Evolutionary conservation across 139 green algal species (phyloP), one percentile per base, ranked within the genome.

Genomic region (Coelastrella sp.): DNA sequence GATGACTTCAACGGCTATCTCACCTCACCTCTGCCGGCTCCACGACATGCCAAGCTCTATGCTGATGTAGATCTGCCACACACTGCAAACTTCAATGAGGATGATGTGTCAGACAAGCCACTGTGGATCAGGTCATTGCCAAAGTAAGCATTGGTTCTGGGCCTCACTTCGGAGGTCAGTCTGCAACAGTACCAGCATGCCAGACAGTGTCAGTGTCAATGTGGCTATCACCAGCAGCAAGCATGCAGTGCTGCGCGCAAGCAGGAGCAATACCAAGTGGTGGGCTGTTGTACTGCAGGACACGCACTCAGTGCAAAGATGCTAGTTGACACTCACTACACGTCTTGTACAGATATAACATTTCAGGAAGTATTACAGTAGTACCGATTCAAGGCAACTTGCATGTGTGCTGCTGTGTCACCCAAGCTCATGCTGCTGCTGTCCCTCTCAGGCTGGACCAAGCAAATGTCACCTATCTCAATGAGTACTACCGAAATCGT

Each of bases 401-500:
- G 35, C 35, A 49, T 49, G 63, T 70, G 63, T 70, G 63, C 12
- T 70, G 63, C 63, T 70, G 63, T 70, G 63, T 70, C 5, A 6
- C 61, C 61, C 15, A 17, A 70, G 5, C 1, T 70, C 24, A n/a
- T 24, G 17, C 25, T 61, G 49, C 78, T 60, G 35, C 78, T 61
- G 27, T 57, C 60, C 11, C 12, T 56, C 11, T 8, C 78, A 84
- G 78, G 12, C 25, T 84, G 27, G 78, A 84, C 60, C 22, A 22
- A 22, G 78, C 78, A 15, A 84, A 84, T 61, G 78, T 84, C 4
- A 84, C 78, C 11, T 84, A 84, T 8, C 78, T 84, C 12, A 84
- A 84, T 57, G 78, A 84, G 78, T 84, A 78, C 76, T 85, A 90
- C 87, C 58, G 81, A 6, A 22, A 76, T 11, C 84, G 91, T 6